Evolutionary conservation across 2,329 filamentous ascomycete genomes (phyloP).

Genomic region (Calonectria naviculata): DNA sequence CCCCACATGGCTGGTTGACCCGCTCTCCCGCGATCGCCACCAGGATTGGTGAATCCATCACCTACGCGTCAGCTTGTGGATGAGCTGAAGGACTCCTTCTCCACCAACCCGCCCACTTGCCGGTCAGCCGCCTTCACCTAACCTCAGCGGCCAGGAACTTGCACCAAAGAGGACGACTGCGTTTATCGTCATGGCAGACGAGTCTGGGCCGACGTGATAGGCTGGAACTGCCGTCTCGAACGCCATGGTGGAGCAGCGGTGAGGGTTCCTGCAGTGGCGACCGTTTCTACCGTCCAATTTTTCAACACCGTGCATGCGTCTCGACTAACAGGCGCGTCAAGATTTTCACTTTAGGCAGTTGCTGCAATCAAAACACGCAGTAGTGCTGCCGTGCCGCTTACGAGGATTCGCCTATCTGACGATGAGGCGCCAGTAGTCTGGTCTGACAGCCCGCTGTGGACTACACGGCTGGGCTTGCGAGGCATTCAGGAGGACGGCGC

Average conservation of each 20-base stretch:
- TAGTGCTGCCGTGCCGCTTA: neutral
- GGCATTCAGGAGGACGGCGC: neutral
- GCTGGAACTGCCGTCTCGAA: neutral
- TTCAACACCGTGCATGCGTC: neutral
- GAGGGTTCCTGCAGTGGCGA: neutral
- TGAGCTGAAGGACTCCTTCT: neutral
- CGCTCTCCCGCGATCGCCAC: neutral
- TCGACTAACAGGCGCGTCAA: neutral
- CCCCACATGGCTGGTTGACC: neutral
- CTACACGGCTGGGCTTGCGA: neutral
- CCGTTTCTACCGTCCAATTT: neutral
- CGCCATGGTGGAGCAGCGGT: neutral
- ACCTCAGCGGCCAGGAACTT: no score
- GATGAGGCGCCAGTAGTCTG: neutral
- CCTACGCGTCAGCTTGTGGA: conserved; percentile 2
- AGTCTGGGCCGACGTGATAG: neutral
- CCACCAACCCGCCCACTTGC: neutral
- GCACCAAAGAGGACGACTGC: neutral
- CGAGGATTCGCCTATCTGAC: neutral
- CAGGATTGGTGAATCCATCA: neutral
- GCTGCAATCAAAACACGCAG: neutral
- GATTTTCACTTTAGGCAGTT: neutral
- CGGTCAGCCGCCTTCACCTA: neutral
- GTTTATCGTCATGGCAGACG: neutral
- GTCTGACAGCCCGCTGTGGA: neutral